A percentile compares a stretch with the other conserved stretches of the same genome.
Evolutionary conservation across 75 land plant species (phyloP).

Genomic region (Picea glauca): DNA sequence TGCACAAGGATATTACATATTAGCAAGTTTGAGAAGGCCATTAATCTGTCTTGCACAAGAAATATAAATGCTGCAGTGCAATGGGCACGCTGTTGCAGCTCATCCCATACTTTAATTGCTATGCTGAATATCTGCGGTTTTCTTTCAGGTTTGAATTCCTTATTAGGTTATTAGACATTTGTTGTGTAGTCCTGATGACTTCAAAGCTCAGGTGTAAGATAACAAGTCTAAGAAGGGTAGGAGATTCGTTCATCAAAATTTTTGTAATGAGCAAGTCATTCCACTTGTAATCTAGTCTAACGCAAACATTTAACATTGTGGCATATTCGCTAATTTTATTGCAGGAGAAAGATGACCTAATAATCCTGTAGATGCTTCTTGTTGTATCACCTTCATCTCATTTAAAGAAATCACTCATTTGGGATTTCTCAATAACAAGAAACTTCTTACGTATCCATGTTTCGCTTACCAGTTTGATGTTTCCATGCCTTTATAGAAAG

Average conservation of each 20-base stretch:
- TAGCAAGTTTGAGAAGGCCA: background rate
- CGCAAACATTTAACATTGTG: constrained; percentile 4
- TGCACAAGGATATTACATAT: background rate
- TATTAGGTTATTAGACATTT: background rate
- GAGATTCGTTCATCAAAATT: constrained; percentile 3
- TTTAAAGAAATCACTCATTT: no score
- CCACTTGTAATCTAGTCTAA: constrained; percentile 4
- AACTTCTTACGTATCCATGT: no score
- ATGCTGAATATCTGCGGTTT: background rate
- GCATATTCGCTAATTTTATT: background rate
- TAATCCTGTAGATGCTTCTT: background rate
- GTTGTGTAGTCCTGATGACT: constrained; percentile 7
- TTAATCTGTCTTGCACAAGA: constrained; percentile 2
- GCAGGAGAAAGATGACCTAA: background rate
- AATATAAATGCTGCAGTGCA: background rate
- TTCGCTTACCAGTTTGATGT: no score
- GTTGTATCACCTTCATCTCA: background rate
- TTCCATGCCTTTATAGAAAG: no score
- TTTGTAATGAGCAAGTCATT: constrained; percentile 9
- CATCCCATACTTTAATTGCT: background rate
- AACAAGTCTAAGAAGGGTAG: background rate
- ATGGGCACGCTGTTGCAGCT: background rate
- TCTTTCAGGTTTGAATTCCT: background rate
- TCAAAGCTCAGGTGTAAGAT: constrained; percentile 10
- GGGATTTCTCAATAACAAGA: no score